These are phyloP conservation scores for Funneliformis geosporum DNA, from an alignment of 192 early-diverging fungal genomes.

Conservation along the genomic window DNA sequence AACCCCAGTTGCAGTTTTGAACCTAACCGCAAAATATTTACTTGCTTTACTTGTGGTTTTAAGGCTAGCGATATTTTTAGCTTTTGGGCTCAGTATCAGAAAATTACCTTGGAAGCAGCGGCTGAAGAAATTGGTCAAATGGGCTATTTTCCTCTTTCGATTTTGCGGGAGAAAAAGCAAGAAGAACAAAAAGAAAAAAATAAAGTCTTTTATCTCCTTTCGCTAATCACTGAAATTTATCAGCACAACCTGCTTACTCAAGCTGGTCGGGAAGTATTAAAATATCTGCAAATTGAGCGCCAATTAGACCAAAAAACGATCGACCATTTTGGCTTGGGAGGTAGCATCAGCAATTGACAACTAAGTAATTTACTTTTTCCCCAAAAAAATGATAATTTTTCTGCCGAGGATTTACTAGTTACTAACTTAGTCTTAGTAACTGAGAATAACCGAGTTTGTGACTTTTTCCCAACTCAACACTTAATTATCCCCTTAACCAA, in stretches of 20 bases:
- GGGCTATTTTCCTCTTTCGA: neutral
- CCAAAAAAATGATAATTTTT: too few species aligned
- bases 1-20: conserved; percentile 23
- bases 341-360: neutral
- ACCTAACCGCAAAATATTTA: conserved; percentile 27
- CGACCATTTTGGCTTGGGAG: conserved; percentile 5
- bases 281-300: conserved; percentile 6
- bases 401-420: too few species aligned
- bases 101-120: neutral
- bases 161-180: neutral
- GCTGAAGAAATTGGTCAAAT: conserved; percentile 10
- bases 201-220: neutral
- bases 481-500: too few species aligned
- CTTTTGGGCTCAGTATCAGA: conserved; percentile 18
- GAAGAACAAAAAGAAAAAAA: neutral
- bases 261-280: conserved; percentile 3
- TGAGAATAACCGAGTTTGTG: too few species aligned
- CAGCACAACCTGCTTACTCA: conserved; percentile 13
- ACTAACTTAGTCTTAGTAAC: too few species aligned
- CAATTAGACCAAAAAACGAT: conserved; percentile 3
- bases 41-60: conserved; percentile 25
- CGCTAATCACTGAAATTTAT: conserved; percentile 24
- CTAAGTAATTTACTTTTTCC: too few species aligned
- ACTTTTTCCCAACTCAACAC: too few species aligned
- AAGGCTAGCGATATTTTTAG: conserved; percentile 19